These are phyloP conservation scores for Aspergillus sp. DNA, from an alignment of 2,329 filamentous ascomycete genomes.

Conservation along the genomic window DNA sequence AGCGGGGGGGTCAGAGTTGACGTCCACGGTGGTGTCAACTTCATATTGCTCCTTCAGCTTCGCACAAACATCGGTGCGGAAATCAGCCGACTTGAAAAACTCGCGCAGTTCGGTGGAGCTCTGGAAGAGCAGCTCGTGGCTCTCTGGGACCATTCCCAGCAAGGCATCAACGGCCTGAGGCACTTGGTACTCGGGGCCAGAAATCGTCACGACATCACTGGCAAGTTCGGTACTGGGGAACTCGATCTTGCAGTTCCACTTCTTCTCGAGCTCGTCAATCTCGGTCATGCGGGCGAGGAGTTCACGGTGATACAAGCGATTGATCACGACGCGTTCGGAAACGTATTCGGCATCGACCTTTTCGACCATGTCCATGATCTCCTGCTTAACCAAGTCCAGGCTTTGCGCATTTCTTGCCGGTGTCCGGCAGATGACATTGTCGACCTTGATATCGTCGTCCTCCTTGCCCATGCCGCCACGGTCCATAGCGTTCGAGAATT, in stretches of 20 bases:
- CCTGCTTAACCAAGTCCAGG: slow-evolving; percentile 93
- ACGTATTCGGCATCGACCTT: slow-evolving; percentile 97
- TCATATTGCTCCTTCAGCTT: slow-evolving; percentile 92
- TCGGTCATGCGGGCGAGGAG: slow-evolving; percentile 83
- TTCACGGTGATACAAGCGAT: slow-evolving; percentile 92
- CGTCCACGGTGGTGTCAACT: slow-evolving; percentile 76
- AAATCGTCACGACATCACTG: slow-evolving; percentile 93
- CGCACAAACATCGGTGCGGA: slow-evolving; percentile 72
- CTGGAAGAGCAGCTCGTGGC: slow-evolving; percentile 83
- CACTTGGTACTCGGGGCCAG: slow-evolving; percentile 96
- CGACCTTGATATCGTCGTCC: slow-evolving; percentile 96
- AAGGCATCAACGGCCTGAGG: slow-evolving; percentile 96
- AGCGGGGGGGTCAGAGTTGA: slow-evolving; percentile 29
- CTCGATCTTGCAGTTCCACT: slow-evolving; percentile 99
- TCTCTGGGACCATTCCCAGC: slow-evolving; percentile 96
- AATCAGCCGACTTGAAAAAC: slow-evolving; percentile 79
- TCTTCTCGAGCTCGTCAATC: slow-evolving; percentile 94
- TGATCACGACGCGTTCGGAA: slow-evolving; percentile 87
- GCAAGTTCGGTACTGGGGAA: slow-evolving; percentile 97
- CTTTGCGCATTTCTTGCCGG: slow-evolving; percentile 96
- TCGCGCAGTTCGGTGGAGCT: slow-evolving; percentile 73
- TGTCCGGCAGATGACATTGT: slow-evolving; percentile 98
- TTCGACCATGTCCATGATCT: slow-evolving; percentile 99
- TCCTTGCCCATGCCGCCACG: slow-evolving; percentile 89
- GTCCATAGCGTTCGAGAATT: slow-evolving; percentile 99